phyloP scores from a whole-genome alignment of 2,329 filamentous ascomycete species.

The Alternaria sp. region DNA sequence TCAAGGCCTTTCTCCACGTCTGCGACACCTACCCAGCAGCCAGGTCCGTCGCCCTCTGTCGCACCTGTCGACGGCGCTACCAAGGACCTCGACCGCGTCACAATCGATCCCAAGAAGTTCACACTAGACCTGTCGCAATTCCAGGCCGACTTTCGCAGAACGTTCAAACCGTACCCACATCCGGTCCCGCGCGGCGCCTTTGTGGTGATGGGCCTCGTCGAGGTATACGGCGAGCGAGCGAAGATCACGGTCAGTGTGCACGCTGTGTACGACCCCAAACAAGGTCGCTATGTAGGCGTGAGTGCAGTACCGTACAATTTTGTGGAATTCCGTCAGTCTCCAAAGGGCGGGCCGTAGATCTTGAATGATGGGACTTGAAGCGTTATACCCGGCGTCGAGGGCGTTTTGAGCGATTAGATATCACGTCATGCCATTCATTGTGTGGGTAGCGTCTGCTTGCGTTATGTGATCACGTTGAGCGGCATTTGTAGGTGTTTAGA shows the following conservation, averaged over 20 bases:
- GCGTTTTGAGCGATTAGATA: slow-evolving; percentile 4
- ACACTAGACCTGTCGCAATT: slow-evolving; percentile 38
- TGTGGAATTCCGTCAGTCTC: slow-evolving; percentile 45
- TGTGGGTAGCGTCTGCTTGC: slow-evolving; percentile 4
- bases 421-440: not conserved
- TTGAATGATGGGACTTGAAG: not conserved
- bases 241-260: slow-evolving; percentile 53
- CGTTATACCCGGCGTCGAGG: slow-evolving; percentile 15
- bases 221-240: slow-evolving; percentile 53
- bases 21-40: slow-evolving; percentile 19
- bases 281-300: slow-evolving; percentile 46
- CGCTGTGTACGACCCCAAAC: slow-evolving; percentile 55
- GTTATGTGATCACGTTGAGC: not conserved
- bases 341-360: slow-evolving; percentile 40
- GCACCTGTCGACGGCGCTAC: slow-evolving; percentile 16
- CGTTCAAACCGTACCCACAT: slow-evolving; percentile 21
- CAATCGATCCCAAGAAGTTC: slow-evolving; percentile 35
- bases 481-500: slow-evolving; percentile 4
- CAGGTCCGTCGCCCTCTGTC: slow-evolving; percentile 14
- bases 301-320: slow-evolving; percentile 30
- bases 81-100: slow-evolving; percentile 28
- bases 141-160: slow-evolving; percentile 28
- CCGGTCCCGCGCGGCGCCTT: slow-evolving; percentile 55
- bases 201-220: slow-evolving; percentile 54
- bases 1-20: slow-evolving; percentile 16